Evolutionary conservation across 2,329 filamentous ascomycete genomes (phyloP), one percentile per base, ranked within the genome.

Genomic region (Pestalotiopsis sp.): DNA sequence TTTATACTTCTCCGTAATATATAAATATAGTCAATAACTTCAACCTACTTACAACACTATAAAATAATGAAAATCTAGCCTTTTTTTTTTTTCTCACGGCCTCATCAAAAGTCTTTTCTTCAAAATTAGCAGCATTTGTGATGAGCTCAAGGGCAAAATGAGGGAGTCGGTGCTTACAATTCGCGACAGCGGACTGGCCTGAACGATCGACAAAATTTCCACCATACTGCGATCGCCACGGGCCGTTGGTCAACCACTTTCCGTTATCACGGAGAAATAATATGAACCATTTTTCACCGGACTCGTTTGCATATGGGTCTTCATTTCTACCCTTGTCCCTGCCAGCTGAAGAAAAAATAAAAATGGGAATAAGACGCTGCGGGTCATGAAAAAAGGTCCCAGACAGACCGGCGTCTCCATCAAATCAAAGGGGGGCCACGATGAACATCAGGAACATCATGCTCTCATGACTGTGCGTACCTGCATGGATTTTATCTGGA

Each of bases 291-390:
- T 11, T 23, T 49, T 45, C 41, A 20, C 13, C 12, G 25, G 17
- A 49, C 17, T 36, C 9, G 3, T 14, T 11, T 39, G 12, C 2
- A 25, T 27, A 45, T 55, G 39, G 41, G 62, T 38, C 41, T 64
- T 39, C 13, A 64, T 64, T 64, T 64, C 38, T 13, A 64, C 62
- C 62, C 38, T 64, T 64, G 62, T 39, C 41, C 41, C 38, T 64
- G 62, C 7, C 31, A 36, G 31, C 62, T 64, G 12, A n/a, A 49
- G 41, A 64, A 64, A 64, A 38, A 63, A 38, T 14, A 31, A 49
- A 25, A 52, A 13, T 20, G 13, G 49, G 62, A 64, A 52, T 6
- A 20, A 52, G n/a, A 17, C 45, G 49, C 6, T 45, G 62, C 62
- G 41, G 62, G 41, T 64, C 41, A 64, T 7, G 41, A 20, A 27